Conservation (phyloP, 495 filamentous ascomycete genomes). For the Aspergillus nanangensis region DNA sequence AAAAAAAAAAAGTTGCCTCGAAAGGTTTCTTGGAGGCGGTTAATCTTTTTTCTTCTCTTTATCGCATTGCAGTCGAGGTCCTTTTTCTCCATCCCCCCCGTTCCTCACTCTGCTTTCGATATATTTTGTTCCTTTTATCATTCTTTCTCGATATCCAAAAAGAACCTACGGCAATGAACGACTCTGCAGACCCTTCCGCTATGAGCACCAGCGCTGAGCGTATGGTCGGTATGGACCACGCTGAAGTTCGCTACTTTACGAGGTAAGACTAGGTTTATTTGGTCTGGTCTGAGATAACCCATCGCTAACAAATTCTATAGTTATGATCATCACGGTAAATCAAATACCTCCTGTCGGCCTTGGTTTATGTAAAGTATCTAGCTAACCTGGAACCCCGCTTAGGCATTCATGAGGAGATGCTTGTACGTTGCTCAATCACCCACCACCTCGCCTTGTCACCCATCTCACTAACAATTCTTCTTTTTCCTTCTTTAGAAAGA, state of each 20-base stretch:
- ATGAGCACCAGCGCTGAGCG: slow-evolving; percentile 46
- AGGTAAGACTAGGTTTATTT: slow-evolving; percentile 52
- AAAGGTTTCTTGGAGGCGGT: slow-evolving; percentile 15
- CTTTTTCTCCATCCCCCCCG: too few species aligned
- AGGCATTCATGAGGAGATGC: slow-evolving; percentile 98
- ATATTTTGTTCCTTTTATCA: slow-evolving; percentile 9
- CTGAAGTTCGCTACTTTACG: slow-evolving; percentile 96
- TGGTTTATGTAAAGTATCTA: slow-evolving; percentile 2
- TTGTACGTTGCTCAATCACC: slow-evolving; percentile 60
- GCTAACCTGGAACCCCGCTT: slow-evolving; percentile 24
- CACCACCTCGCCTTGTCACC: background rate
- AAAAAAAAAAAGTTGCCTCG: slow-evolving; percentile 35
- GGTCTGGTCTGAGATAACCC: slow-evolving; percentile 12
- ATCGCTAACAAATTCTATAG: slow-evolving; percentile 44
- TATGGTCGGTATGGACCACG: slow-evolving; percentile 67
- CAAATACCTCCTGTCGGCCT: slow-evolving; percentile 1
- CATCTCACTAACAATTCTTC: slow-evolving; percentile 12
- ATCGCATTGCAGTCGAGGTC: slow-evolving; percentile 1
- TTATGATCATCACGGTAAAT: slow-evolving; percentile 91
- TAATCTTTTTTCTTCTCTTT: slow-evolving; percentile 10
- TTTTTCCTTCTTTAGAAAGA: slow-evolving; percentile 65
- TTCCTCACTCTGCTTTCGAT: too few species aligned
- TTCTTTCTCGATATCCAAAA: too few species aligned
- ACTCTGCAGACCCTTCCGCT: slow-evolving; percentile 16
- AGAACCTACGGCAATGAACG: slow-evolving; percentile 22